A percentile compares a stretch with the other conserved stretches of the same genome.
phyloP scores from a whole-genome alignment of 306 rosid species.

The Bauhinia variegata region DNA sequence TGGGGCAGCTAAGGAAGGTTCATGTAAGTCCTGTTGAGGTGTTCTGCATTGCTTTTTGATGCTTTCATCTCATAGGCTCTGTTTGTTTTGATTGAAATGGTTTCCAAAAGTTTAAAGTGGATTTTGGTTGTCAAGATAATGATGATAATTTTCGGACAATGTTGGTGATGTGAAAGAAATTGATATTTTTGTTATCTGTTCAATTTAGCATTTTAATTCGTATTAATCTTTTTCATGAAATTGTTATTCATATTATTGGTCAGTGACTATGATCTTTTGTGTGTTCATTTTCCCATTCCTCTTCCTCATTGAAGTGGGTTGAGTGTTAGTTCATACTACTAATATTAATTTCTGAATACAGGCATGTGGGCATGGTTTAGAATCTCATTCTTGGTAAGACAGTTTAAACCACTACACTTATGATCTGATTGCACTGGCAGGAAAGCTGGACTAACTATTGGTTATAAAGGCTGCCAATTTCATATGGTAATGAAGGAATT shows the following conservation, averaged over 20 bases:
- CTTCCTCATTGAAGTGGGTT: not conserved
- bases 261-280: not conserved
- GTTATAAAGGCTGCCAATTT: slow-evolving; percentile 92
- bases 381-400: slow-evolving; percentile 4
- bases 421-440: slow-evolving; percentile 46
- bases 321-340: not conserved
- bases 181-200: too few species aligned
- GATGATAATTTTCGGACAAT: not conserved
- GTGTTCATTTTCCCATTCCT: not conserved
- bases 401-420: slow-evolving; percentile 7
- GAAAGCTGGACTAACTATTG: slow-evolving; percentile 92
- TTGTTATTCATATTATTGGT: not conserved
- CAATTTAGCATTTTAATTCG: too few species aligned
- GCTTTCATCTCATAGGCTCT: not conserved
- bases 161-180: not conserved
- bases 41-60: slow-evolving; percentile 7
- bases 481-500: slow-evolving; percentile 98
- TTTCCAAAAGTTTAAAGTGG: too few species aligned
- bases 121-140: not conserved
- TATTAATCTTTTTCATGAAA: not conserved
- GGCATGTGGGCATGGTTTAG: slow-evolving; percentile 3
- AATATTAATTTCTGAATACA: slow-evolving; percentile 10
- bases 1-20: not conserved
- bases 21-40: not conserved
- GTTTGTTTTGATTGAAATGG: not conserved